phyloP scores from a whole-genome alignment of 2,329 filamentous ascomycete genomes.

The Apiospora koreana region DNA sequence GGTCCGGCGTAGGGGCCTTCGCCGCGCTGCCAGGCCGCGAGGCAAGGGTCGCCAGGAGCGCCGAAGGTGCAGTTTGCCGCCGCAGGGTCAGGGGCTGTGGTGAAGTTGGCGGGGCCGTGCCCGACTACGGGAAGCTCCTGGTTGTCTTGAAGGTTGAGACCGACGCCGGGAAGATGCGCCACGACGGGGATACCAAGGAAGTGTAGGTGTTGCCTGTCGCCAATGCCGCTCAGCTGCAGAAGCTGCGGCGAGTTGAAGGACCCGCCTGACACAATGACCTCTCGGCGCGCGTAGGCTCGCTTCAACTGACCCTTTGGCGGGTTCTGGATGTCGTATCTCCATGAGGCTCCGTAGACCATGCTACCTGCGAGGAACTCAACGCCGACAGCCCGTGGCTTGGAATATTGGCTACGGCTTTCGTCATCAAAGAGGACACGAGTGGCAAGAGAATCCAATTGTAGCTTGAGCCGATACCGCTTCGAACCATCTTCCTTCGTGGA shows the following conservation, averaged over 20 bases:
- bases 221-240: conserved; percentile 50
- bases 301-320: conserved; percentile 24
- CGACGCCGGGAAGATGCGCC: conserved; percentile 46
- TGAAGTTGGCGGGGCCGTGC: conserved; percentile 13
- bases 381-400: conserved; percentile 18
- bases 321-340: conserved; percentile 22
- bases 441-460: conserved; percentile 22
- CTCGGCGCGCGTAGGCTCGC: conserved; percentile 32
- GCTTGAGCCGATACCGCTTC: conserved; percentile 43
- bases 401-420: background rate
- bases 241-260: conserved; percentile 50
- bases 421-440: conserved; percentile 20
- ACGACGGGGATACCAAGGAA: conserved; percentile 43
- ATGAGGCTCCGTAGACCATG: conserved; percentile 30
- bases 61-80: background rate
- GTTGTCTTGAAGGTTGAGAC: conserved; percentile 48
- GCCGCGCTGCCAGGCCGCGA: background rate
- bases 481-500: conserved; percentile 39
- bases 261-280: conserved; percentile 50
- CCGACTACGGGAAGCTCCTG: conserved; percentile 35
- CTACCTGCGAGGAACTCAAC: conserved; percentile 25
- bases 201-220: conserved; percentile 38
- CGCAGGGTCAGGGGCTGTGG: background rate
- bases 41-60: conserved; percentile 2
- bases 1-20: background rate